phyloP scores from a whole-genome alignment of 148 eudicot species.

The Chenopodium formosanum region DNA sequence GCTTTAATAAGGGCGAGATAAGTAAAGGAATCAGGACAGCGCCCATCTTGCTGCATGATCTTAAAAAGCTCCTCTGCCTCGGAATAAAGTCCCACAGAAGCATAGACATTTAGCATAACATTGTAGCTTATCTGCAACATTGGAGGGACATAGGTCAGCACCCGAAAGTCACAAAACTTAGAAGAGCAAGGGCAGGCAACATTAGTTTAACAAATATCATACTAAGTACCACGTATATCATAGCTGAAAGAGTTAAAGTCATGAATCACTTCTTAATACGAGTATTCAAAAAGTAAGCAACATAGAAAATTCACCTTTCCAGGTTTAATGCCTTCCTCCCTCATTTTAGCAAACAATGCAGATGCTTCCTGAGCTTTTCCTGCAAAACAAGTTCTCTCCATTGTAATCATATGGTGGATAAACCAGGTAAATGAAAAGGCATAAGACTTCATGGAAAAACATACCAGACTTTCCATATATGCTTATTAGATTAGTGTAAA shows the following conservation, averaged over 20 bases:
- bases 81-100: slow-evolving; percentile 47
- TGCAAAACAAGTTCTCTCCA: slow-evolving; percentile 27
- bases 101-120: slow-evolving; percentile 70
- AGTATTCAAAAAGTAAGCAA: background rate
- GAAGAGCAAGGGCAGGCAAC: background rate
- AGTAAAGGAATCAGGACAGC: slow-evolving; percentile 55
- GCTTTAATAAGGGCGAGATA: slow-evolving; percentile 70
- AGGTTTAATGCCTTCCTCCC: slow-evolving; percentile 74
- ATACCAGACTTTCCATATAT: slow-evolving; percentile 77
- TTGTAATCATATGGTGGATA: slow-evolving; percentile 7
- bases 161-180: slow-evolving; percentile 4
- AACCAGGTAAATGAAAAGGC: background rate
- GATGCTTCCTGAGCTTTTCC: slow-evolving; percentile 76
- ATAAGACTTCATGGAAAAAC: background rate
- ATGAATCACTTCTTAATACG: background rate
- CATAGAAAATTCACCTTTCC: slow-evolving; percentile 58
- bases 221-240: too few relatives aligned
- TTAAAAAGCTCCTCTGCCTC: slow-evolving; percentile 61
- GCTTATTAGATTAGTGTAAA: slow-evolving; percentile 72
- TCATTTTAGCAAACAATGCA: slow-evolving; percentile 64
- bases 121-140: slow-evolving; percentile 73
- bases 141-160: background rate
- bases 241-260: background rate
- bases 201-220: background rate
- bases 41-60: slow-evolving; percentile 51